These are phyloP conservation scores for Zymoseptoria tritici DNA, from an alignment of 2,329 filamentous ascomycete species.

Conservation along the genomic window DNA sequence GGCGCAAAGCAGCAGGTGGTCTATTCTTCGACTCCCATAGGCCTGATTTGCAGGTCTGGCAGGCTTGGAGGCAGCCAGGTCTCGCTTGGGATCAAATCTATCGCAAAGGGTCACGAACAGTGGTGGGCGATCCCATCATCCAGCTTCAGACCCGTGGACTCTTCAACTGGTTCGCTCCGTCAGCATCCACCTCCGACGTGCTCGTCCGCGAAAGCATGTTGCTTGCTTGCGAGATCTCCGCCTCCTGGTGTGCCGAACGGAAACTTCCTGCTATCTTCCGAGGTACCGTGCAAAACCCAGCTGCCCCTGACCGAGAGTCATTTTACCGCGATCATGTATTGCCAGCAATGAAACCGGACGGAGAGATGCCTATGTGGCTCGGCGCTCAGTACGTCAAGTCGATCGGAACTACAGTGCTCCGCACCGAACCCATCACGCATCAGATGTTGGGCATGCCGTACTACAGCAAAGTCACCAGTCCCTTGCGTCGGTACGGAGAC, in stretches of 20 bases:
- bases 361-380: slow-evolving; percentile 30
- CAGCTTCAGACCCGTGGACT: slow-evolving; percentile 29
- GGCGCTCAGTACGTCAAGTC: slow-evolving; percentile 37
- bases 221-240: slow-evolving; percentile 46
- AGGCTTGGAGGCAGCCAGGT: slow-evolving; percentile 25
- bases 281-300: slow-evolving; percentile 28
- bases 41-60: slow-evolving; percentile 32
- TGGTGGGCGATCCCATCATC: slow-evolving; percentile 41
- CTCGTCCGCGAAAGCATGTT: slow-evolving; percentile 48
- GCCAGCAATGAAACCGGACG: slow-evolving; percentile 31
- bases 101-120: slow-evolving; percentile 29
- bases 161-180: slow-evolving; percentile 26
- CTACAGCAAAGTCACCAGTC: slow-evolving; percentile 54
- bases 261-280: slow-evolving; percentile 45
- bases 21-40: slow-evolving; percentile 28
- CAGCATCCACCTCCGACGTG: slow-evolving; percentile 17
- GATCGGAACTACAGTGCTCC: slow-evolving; percentile 37
- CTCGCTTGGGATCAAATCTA: slow-evolving; percentile 37
- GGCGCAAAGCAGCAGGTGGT: slow-evolving; percentile 33
- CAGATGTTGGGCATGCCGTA: slow-evolving; percentile 43
- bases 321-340: slow-evolving; percentile 31
- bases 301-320: slow-evolving; percentile 29
- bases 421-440: slow-evolving; percentile 44
- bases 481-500: slow-evolving; percentile 54
- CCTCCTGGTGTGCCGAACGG: slow-evolving; percentile 45